Evolutionary conservation across 805 yeast genomes (phyloP).

Genomic region (Soucietia sequanensis): DNA sequence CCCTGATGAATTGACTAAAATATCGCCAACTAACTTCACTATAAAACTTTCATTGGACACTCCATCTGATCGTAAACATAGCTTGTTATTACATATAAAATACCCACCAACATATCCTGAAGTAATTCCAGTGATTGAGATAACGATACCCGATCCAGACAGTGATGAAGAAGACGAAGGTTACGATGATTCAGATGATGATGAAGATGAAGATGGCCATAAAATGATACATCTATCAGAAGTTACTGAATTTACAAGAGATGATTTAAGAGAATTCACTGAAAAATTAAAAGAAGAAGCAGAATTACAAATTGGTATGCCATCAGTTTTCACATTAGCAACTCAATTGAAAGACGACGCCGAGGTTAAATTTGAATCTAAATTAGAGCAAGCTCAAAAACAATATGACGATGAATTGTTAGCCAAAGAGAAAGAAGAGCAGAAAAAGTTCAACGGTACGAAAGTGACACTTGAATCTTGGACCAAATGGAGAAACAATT

Average conservation of each 20-base stretch:
- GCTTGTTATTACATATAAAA: conserved; percentile 55
- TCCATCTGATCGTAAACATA: conserved; percentile 56
- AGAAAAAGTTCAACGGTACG: conserved; percentile 88
- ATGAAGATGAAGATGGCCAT: conserved; percentile 37
- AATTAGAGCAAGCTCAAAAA: conserved; percentile 53
- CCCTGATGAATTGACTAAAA: conserved; percentile 77
- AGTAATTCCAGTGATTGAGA: conserved; percentile 58
- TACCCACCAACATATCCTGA: conserved; percentile 86
- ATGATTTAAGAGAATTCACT: conserved; percentile 43
- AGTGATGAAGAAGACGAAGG: conserved; percentile 33
- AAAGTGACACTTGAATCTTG: conserved; percentile 81
- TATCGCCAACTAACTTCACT: conserved; percentile 50
- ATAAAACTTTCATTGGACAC: conserved; percentile 69
- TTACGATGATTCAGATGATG: conserved; percentile 51
- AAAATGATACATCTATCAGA: conserved; percentile 57
- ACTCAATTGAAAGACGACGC: conserved; percentile 79
- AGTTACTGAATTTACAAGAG: conserved; percentile 50
- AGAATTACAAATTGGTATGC: conserved; percentile 81
- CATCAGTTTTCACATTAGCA: conserved; percentile 80
- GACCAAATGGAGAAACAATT: conserved; percentile 65
- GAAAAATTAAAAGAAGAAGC: conserved; percentile 56
- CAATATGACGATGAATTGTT: conserved; percentile 56
- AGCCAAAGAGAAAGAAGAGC: conserved; percentile 76
- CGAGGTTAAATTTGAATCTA: conserved; percentile 63
- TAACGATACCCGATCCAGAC: conserved; percentile 31